Evolutionary conservation across 495 filamentous ascomycete species (phyloP).

Genomic region (Neurospora sp.): DNA sequence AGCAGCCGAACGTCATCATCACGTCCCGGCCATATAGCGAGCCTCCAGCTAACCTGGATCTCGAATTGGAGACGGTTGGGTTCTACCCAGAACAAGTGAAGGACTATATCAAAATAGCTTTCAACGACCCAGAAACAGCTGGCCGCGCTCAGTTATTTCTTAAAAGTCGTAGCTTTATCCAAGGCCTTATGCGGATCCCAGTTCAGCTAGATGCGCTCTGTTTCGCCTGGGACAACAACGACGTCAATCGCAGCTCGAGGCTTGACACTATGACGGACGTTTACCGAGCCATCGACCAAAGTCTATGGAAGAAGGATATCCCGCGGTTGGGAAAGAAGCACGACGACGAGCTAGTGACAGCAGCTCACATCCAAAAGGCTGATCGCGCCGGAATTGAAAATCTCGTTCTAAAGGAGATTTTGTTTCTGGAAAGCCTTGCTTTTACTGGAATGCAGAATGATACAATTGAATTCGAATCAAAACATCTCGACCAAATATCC

Average conservation of each 20-base stretch:
- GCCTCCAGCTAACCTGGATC: constrained; percentile 4
- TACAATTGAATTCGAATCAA: constrained; percentile 24
- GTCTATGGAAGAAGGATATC: constrained; percentile 34
- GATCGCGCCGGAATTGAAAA: constrained; percentile 4
- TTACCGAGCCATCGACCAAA: constrained; percentile 29
- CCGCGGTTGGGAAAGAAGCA: constrained; percentile 20
- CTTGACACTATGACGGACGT: constrained; percentile 32
- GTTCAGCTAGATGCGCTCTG: constrained; percentile 39
- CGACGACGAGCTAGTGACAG: constrained; percentile 2
- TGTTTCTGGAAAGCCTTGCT: constrained; percentile 26
- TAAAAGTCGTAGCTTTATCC: constrained; percentile 21
- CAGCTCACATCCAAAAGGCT: neutral
- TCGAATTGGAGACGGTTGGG: constrained; percentile 26
- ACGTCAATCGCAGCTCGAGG: constrained; percentile 2
- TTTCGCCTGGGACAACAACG: constrained; percentile 23
- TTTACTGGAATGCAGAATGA: constrained; percentile 31
- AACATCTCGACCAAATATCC: constrained; percentile 15
- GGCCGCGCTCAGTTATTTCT: constrained; percentile 28
- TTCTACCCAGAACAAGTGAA: constrained; percentile 28
- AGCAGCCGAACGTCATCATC: constrained; percentile 27
- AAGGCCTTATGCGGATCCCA: constrained; percentile 34
- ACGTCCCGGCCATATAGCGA: constrained; percentile 24
- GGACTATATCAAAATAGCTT: constrained; percentile 14
- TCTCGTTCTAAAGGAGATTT: constrained; percentile 13
- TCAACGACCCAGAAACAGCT: constrained; percentile 10